Evolutionary conservation across 2,329 filamentous ascomycete species (phyloP).

Genomic region (Alternaria gaisen): DNA sequence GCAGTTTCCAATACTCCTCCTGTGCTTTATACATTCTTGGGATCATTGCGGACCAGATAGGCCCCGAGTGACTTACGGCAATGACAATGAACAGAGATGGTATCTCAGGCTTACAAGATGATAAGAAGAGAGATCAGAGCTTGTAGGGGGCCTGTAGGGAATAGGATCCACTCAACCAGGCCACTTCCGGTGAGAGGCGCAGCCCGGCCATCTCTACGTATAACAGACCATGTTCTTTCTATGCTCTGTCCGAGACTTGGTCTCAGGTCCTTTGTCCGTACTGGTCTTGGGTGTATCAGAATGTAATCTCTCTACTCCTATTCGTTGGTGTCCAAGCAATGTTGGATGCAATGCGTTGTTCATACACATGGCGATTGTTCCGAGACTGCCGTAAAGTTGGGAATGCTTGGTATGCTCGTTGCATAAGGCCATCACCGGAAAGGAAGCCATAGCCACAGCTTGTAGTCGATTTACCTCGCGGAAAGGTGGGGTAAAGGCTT

Average conservation of each 20-base stretch:
- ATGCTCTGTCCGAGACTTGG: neutral
- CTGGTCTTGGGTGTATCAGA: neutral
- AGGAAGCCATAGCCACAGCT: neutral
- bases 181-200: neutral
- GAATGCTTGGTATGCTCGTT: slow-evolving; percentile 3
- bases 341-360: neutral
- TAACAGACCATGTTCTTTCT: neutral
- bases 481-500: slow-evolving; percentile 2
- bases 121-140: slow-evolving; percentile 1
- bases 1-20: neutral
- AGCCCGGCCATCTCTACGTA: neutral
- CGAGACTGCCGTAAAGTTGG: neutral
- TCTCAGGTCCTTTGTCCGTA: neutral
- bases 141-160: neutral
- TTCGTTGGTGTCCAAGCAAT: neutral
- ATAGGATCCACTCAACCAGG: neutral
- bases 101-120: slow-evolving; percentile 1
- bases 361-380: neutral
- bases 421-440: neutral
- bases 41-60: slow-evolving; percentile 5
- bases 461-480: neutral
- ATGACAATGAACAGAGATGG: slow-evolving; percentile 5
- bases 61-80: neutral
- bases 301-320: neutral
- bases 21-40: slow-evolving; percentile 5